A percentile compares a stretch with the other conserved stretches of the same genome.
Conservation (phyloP, 2,329 filamentous ascomycete genomes). For the Elsinoe necatrix region DNA sequence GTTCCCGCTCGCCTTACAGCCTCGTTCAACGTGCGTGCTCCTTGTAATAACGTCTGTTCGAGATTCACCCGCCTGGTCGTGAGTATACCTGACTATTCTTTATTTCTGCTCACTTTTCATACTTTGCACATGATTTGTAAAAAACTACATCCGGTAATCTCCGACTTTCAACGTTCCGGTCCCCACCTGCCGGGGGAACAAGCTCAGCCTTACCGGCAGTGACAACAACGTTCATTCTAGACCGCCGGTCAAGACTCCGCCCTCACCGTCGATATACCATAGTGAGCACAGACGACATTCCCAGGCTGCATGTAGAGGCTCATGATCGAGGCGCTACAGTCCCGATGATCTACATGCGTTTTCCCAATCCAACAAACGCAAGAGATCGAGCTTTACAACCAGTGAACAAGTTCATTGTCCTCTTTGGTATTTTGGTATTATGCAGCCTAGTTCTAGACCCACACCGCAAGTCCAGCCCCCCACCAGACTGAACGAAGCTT, state of each 20-base stretch:
- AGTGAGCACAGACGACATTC: background rate
- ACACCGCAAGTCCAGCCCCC: background rate
- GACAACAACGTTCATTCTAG: background rate
- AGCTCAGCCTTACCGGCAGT: slow-evolving; percentile 2
- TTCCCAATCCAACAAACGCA: background rate
- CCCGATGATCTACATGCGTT: background rate
- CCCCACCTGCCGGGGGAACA: background rate
- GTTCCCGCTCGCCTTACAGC: slow-evolving; percentile 7
- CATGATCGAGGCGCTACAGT: background rate
- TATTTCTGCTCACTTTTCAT: background rate
- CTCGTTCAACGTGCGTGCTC: slow-evolving; percentile 6
- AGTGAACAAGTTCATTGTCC: background rate
- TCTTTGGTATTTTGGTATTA: background rate
- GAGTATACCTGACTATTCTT: background rate
- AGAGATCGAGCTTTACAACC: background rate
- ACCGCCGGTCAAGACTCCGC: background rate
- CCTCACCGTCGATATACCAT: background rate
- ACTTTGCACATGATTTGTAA: background rate
- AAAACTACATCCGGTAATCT: background rate
- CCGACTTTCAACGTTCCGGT: background rate
- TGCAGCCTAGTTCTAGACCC: background rate
- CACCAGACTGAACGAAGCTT: too few species aligned
- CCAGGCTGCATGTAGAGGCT: background rate
- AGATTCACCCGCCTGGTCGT: background rate
- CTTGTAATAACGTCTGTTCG: slow-evolving; percentile 3